phyloP scores from a whole-genome alignment of 2,329 filamentous ascomycete genomes.

The Fusarium pseudograminearum region DNA sequence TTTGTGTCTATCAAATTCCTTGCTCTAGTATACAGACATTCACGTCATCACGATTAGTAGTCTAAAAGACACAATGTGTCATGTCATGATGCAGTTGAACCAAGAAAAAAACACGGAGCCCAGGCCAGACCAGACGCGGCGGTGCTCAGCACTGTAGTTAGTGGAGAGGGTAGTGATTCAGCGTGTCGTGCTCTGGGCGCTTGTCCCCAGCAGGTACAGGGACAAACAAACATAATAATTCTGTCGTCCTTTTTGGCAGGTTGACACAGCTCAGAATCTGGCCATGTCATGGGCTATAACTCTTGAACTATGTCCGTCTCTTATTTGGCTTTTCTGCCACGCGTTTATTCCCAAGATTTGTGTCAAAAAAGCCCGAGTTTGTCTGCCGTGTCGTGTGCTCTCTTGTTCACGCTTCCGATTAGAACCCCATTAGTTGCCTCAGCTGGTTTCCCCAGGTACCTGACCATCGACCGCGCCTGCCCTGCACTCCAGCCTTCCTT shows the following conservation, averaged over 20 bases:
- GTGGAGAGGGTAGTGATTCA: slow-evolving; percentile 22
- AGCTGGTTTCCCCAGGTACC: slow-evolving; percentile 16
- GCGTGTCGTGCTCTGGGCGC: slow-evolving; percentile 23
- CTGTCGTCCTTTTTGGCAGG: neutral
- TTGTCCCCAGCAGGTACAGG: slow-evolving; percentile 5
- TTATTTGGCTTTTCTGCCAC: neutral
- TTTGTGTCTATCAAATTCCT: neutral
- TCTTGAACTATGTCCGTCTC: neutral
- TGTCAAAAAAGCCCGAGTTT: neutral
- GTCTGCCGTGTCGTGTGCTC: slow-evolving; percentile 8
- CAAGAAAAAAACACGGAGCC: slow-evolving; percentile 26
- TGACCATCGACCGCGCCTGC: slow-evolving; percentile 18
- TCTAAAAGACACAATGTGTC: neutral
- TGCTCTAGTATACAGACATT: neutral
- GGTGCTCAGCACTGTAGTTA: slow-evolving; percentile 1
- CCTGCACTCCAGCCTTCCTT: slow-evolving; percentile 19
- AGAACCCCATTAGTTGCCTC: slow-evolving; percentile 10
- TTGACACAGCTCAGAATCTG: neutral
- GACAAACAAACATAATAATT: slow-evolving; percentile 3
- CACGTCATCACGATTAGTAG: neutral
- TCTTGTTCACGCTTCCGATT: neutral
- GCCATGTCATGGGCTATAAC: neutral
- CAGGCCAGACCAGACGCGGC: slow-evolving; percentile 8
- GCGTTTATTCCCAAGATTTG: neutral
- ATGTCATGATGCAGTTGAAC: neutral